Conservation (phyloP, 345 rosid genomes). For the Arabidopsis suecica region DNA sequence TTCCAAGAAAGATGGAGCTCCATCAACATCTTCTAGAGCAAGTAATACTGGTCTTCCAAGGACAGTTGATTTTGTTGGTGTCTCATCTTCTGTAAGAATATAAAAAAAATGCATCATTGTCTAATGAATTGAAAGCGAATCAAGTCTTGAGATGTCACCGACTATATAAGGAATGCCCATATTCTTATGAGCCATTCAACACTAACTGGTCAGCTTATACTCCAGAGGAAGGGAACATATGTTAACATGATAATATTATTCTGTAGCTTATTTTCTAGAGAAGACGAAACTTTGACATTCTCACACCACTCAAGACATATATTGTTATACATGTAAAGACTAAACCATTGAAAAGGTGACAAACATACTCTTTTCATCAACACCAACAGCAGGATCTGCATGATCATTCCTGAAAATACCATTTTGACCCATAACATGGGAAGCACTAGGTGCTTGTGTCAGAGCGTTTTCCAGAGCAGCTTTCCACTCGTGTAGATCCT, state of each 20-base stretch:
- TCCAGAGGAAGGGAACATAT: slow-evolving; percentile 18
- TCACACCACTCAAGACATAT: slow-evolving; percentile 6
- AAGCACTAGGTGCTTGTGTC: slow-evolving; percentile 85
- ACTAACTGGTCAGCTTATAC: slow-evolving; percentile 20
- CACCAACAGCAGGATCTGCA: slow-evolving; percentile 56
- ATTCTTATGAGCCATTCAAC: slow-evolving; percentile 24
- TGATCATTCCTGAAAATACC: slow-evolving; percentile 75
- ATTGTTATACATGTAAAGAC: slow-evolving; percentile 5
- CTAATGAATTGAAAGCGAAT: slow-evolving; percentile 28
- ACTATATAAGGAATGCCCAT: slow-evolving; percentile 11
- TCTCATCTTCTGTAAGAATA: slow-evolving; percentile 61
- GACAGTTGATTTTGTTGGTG: slow-evolving; percentile 59
- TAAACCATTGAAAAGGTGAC: slow-evolving; percentile 8
- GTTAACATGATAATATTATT: slow-evolving; percentile 20
- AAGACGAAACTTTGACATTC: slow-evolving; percentile 6
- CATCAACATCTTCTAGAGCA: slow-evolving; percentile 97
- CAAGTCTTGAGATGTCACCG: slow-evolving; percentile 3
- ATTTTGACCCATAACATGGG: slow-evolving; percentile 77
- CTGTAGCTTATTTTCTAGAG: slow-evolving; percentile 17
- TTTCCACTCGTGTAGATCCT: slow-evolving; percentile 93
- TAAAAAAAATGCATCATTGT: slow-evolving; percentile 24
- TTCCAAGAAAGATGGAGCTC: slow-evolving; percentile 96
- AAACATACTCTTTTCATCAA: slow-evolving; percentile 49
- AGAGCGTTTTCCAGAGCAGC: slow-evolving; percentile 89
- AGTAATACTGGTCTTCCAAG: slow-evolving; percentile 86